These are phyloP conservation scores for Asterochloris sp. DNA, from an alignment of 139 green algal genomes.

Conservation along the genomic window DNA sequence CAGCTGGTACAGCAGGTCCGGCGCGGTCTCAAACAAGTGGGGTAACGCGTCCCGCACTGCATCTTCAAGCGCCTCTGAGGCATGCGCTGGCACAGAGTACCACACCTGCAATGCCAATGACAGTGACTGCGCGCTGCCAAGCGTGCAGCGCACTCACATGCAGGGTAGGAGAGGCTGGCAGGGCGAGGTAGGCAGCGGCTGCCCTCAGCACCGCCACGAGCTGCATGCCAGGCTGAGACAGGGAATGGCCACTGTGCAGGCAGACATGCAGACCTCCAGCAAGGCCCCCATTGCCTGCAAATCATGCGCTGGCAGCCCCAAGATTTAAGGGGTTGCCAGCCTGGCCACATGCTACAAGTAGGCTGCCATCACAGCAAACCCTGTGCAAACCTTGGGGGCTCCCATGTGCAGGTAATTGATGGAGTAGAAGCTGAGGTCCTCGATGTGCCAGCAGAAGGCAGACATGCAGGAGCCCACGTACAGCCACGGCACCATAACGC, in stretches of 20 bases:
- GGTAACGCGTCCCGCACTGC: constrained; percentile 64
- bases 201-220: neutral
- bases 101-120: constrained; percentile 40
- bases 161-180: neutral
- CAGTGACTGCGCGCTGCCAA: neutral
- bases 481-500: constrained; percentile 85
- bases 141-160: neutral
- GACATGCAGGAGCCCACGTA: constrained; percentile 65
- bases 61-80: constrained; percentile 53
- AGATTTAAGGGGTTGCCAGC: neutral
- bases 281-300: neutral
- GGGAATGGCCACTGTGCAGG: neutral
- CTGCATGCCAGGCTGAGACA: neutral
- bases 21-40: constrained; percentile 62
- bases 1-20: constrained; percentile 69
- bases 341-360: neutral
- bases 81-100: constrained; percentile 65
- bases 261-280: neutral
- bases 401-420: constrained; percentile 84
- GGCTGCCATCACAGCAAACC: neutral
- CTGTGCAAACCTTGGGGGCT: constrained; percentile 45
- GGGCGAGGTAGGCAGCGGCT: neutral
- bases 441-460: constrained; percentile 79
- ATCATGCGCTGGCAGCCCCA: neutral
- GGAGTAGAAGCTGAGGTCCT: constrained; percentile 85